Conservation (phyloP, 2,329 filamentous ascomycete genomes). For the Xylaria sp. region DNA sequence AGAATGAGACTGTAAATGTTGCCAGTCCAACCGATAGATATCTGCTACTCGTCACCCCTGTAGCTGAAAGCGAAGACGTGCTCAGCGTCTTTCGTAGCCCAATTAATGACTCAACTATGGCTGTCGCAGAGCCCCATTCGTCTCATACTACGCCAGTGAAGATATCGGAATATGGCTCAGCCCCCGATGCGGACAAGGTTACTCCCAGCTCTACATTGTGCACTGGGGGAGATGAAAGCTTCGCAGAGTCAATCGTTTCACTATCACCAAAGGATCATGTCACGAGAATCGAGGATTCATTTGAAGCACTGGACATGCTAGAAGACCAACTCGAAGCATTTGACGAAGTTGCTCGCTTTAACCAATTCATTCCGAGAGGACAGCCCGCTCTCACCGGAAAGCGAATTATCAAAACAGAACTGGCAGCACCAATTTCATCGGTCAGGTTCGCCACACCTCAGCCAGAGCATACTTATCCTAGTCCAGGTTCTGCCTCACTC, state of each 20-base stretch:
- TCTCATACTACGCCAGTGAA: conserved; percentile 29
- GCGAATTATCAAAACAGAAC: conserved; percentile 17
- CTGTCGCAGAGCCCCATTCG: conserved; percentile 23
- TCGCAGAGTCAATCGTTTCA: conserved; percentile 45
- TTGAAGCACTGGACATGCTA: conserved; percentile 66
- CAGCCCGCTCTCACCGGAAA: conserved; percentile 18
- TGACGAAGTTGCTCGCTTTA: conserved; percentile 39
- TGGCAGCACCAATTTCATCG: conserved; percentile 18
- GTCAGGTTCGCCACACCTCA: conserved; percentile 37
- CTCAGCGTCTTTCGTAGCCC: conserved; percentile 24
- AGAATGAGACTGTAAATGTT: conserved; percentile 32
- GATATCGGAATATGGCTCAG: conserved; percentile 4
- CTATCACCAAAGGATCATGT: conserved; percentile 42
- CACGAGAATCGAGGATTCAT: conserved; percentile 65
- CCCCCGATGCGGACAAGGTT: conserved; percentile 19
- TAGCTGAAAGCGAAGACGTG: conserved; percentile 35
- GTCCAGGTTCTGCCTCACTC: conserved; percentile 48
- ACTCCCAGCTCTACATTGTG: conserved; percentile 34
- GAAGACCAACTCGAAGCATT: conserved; percentile 67
- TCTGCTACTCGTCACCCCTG: conserved; percentile 47
- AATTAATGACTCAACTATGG: conserved; percentile 29
- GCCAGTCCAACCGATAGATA: conserved; percentile 47
- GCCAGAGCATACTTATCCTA: conserved; percentile 28
- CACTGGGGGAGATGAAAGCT: conserved; percentile 42
- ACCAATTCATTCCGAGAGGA: conserved; percentile 30